phyloP scores from a whole-genome alignment of 768 basidiomycete species.

The Mycena epipterygia region DNA sequence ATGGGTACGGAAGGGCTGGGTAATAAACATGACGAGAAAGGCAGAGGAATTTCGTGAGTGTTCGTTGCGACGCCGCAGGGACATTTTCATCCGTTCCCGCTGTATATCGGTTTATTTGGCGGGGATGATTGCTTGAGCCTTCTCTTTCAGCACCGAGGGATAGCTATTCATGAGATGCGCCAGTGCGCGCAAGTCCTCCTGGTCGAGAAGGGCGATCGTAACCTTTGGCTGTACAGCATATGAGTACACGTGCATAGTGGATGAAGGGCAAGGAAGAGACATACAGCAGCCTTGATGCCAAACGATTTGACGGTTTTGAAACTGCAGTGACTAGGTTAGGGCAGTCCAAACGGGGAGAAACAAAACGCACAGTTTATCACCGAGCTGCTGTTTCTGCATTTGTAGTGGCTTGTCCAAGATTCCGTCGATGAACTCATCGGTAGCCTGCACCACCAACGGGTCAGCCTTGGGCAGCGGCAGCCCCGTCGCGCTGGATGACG shows the following conservation, averaged over 20 bases:
- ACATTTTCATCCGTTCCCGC: conserved; percentile 3
- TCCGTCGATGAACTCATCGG: conserved; percentile 80
- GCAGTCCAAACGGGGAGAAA: conserved; percentile 7
- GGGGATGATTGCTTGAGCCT: conserved; percentile 54
- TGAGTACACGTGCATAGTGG: not conserved
- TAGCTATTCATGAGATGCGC: conserved; percentile 92
- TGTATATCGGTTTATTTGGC: conserved; percentile 34
- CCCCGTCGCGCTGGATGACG: conserved; percentile 60
- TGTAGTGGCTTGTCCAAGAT: conserved; percentile 67
- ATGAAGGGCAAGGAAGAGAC: conserved; percentile 44
- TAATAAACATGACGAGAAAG: not conserved
- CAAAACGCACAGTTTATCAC: conserved; percentile 77
- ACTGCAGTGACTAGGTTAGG: conserved; percentile 39
- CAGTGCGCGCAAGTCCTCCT: conserved; percentile 87
- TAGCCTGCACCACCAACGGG: conserved; percentile 73
- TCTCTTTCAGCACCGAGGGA: conserved; percentile 85
- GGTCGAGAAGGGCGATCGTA: conserved; percentile 86
- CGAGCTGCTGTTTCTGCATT: conserved; percentile 83
- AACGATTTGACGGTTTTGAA: conserved; percentile 79
- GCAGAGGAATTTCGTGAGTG: conserved; percentile 11
- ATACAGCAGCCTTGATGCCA: conserved; percentile 84
- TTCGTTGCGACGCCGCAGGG: not conserved
- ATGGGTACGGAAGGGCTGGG: not conserved
- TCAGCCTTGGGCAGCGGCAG: conserved; percentile 80
- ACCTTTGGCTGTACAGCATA: conserved; percentile 73